Base-by-base conservation (phyloP, 116 monocot species). In the Posidonia oceanica region DNA sequence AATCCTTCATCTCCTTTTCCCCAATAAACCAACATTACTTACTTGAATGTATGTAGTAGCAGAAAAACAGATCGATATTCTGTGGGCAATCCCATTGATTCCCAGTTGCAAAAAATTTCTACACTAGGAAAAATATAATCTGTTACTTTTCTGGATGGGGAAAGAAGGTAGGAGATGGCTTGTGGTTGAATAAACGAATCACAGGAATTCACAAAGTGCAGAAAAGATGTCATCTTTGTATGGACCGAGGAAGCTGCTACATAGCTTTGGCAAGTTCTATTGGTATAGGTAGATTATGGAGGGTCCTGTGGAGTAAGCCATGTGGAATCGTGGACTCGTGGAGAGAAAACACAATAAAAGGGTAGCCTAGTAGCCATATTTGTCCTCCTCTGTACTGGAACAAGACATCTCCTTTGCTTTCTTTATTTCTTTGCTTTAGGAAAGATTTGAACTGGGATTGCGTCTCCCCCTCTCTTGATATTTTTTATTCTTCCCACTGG, bases 101-200 rank as follows among this genome's bases (percentile, higher is more conserved):
- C n/a, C n/a, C n/a, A n/a, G n/a, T n/a, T n/a, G n/a, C n/a, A n/a
- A 21, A 22, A 36, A 21, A 20, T 14, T 62, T 10, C 22, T 36
- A 20, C 5, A 13, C 12, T 36, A 62, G 29, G 36, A 37, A 21
- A 21, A 11, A 29, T 22, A 29, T 21, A 18, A 14, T 62, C 36
- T 14, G 12, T 29, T 29, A 37, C 62, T 37, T 62, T 62, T 62
- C 29, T 36, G n/a, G n/a, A n/a, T n/a, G n/a, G n/a, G n/a, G n/a
- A n/a, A n/a, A n/a, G n/a, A n/a, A n/a, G n/a, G n/a, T n/a, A n/a
- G 62, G 22, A 62, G 62, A 29, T 62, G 62, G 62, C 62, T 23
- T 62, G 62, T 62, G 29, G 62, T 21, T 62, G 23, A 62, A 62
- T 62, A 14, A 23, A 62, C 21, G 62, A 36, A 62, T 62, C 62